phyloP scores from a whole-genome alignment of 2,329 filamentous ascomycete species.

The Colletotrichum agaves region DNA sequence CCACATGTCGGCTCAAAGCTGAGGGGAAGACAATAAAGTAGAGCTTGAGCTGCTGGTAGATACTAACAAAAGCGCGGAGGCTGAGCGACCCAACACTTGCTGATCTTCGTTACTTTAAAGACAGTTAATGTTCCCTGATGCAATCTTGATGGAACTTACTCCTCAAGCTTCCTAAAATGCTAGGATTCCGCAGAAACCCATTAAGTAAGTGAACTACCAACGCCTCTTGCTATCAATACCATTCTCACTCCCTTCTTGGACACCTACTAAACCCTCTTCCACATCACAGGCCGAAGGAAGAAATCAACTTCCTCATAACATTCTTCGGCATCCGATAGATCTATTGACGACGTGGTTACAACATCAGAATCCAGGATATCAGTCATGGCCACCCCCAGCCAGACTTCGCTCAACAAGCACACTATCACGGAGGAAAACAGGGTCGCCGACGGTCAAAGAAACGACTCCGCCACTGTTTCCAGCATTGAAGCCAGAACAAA shows the following conservation, averaged over 20 bases:
- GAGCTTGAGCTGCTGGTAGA: neutral
- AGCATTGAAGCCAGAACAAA: constrained; percentile 10
- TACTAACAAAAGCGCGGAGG: neutral
- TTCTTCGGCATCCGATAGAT: constrained; percentile 13
- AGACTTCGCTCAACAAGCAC: constrained; percentile 7
- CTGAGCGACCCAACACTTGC: too few relatives aligned
- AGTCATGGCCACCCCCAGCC: constrained; percentile 5
- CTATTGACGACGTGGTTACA: constrained; percentile 9
- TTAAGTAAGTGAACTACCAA: constrained; percentile 12
- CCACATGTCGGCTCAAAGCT: neutral
- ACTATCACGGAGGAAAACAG: constrained; percentile 14
- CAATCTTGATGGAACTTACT: neutral
- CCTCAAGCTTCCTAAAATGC: constrained; percentile 14
- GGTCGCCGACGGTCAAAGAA: neutral
- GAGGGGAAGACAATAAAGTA: neutral
- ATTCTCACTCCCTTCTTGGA: neutral
- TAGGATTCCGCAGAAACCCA: constrained; percentile 35
- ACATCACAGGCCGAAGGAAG: constrained; percentile 24
- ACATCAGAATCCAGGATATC: constrained; percentile 17
- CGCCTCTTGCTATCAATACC: neutral
- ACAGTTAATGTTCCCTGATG: neutral
- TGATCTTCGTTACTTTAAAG: constrained; percentile 9
- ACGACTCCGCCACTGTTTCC: constrained; percentile 23
- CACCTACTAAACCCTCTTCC: neutral
- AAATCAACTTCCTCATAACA: constrained; percentile 27